Percentiles rank a stretch among this genome's conserved stretches.
Conservation (phyloP, 1,139 yeast genomes). For the Citeromyces hawaiiensis region DNA sequence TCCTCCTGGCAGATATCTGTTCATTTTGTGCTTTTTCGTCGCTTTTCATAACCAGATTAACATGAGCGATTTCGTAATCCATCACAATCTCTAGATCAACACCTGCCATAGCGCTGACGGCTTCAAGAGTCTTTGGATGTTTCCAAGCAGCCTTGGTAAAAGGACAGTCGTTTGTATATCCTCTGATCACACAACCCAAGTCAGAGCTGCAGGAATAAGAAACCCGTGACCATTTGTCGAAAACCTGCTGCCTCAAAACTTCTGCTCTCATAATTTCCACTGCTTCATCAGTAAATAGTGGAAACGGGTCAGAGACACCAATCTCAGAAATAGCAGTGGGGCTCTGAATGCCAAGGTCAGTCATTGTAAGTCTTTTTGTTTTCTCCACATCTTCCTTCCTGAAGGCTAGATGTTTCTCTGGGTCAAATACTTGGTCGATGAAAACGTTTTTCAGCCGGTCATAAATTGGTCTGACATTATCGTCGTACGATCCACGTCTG, state of each 20-base stretch:
- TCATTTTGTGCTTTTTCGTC: slow-evolving; percentile 7
- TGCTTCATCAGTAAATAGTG: slow-evolving; percentile 44
- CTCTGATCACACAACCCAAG: slow-evolving; percentile 31
- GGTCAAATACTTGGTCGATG: slow-evolving; percentile 22
- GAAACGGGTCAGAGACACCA: slow-evolving; percentile 45
- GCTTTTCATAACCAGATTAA: slow-evolving; percentile 18
- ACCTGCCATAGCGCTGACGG: slow-evolving; percentile 35
- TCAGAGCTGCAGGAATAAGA: slow-evolving; percentile 29
- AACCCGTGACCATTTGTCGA: slow-evolving; percentile 28
- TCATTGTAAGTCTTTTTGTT: slow-evolving; percentile 32
- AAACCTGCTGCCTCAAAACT: slow-evolving; percentile 27
- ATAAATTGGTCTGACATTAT: slow-evolving; percentile 13
- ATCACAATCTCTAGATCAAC: slow-evolving; percentile 30
- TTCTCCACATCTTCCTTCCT: slow-evolving; percentile 19
- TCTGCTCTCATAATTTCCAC: slow-evolving; percentile 40
- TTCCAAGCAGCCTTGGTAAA: slow-evolving; percentile 36
- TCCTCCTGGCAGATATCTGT: slow-evolving; percentile 9
- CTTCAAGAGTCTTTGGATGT: slow-evolving; percentile 32
- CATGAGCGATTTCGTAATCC: slow-evolving; percentile 37
- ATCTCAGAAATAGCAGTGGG: slow-evolving; percentile 29
- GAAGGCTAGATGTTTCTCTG: slow-evolving; percentile 27
- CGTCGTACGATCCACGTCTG: slow-evolving; percentile 8
- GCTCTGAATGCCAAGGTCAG: slow-evolving; percentile 26
- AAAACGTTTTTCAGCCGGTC: slow-evolving; percentile 8
- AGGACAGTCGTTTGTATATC: slow-evolving; percentile 26